Base-by-base conservation (phyloP, 352 stramenopile species). In the Peronospora belbahrii region DNA sequence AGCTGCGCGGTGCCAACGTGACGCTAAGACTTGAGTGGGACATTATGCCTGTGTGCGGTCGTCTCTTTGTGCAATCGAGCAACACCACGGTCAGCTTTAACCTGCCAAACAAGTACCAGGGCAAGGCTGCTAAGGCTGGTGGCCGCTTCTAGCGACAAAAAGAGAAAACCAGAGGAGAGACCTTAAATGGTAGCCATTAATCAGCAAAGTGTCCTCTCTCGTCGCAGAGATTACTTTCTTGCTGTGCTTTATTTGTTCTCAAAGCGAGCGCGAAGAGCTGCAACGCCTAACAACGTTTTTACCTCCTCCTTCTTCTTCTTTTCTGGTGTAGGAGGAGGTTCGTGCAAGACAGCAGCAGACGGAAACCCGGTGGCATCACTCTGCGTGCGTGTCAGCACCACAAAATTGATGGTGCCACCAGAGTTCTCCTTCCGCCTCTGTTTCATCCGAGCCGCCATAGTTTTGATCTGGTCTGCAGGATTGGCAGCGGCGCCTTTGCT, bases 21-120 rank as follows among this genome's bases (percentile, higher is more conserved):
- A 85, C 76, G 48, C 71, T 93, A 48, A 64, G 73, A 30, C 68
- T 93, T 44, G 70, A 90, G 59, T 93, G 79, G 78, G 81, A 93
- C 51, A 66, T 89, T 57, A 93, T 93, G 81, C 81, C 81, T 6
- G 79, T 93, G 22, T 88, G 74, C 48, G 81, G 81, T 31, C 67
- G 72, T 9, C 65, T 92, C 18, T 88, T 89, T 18, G 63, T 89
- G 50, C 60, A 89, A 61, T 64, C 65, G 24, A 56, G 60, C 31
- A 60, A 68, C 28, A 69, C 49, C 27, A 60, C 62, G 48, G 48
- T 65, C 25, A 74, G 52, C 35, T 92, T 92, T 46, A 53, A 56
- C 42, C 51, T 92, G 53, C 80, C 80, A 19, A 41, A 55, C 37
- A 62, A 55, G 54, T 92, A 92, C 59, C 59, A 86, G 43, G 79